Percentiles rank a stretch among this genome's conserved stretches.
Evolutionary conservation across 495 filamentous ascomycete species (phyloP).

Genomic region (Aspergillus sparsus): DNA sequence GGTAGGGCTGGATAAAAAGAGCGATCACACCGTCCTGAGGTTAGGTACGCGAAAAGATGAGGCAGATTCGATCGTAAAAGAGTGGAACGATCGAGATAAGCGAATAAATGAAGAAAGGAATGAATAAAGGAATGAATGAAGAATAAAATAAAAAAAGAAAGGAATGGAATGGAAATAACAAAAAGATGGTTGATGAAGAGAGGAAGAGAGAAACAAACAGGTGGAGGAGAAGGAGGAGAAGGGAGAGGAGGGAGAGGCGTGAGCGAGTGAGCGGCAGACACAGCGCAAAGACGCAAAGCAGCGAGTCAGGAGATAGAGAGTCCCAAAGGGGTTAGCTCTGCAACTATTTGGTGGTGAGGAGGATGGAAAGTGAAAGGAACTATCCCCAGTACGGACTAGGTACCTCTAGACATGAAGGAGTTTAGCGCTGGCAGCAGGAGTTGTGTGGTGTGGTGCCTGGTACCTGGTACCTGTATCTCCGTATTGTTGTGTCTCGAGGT

Average conservation of each 20-base stretch:
- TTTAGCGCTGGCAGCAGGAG: not conserved
- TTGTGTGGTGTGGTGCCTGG: not conserved
- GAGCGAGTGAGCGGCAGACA: slow-evolving; percentile 9
- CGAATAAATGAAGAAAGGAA: slow-evolving; percentile 32
- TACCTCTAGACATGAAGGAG: not conserved
- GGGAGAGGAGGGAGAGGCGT: slow-evolving; percentile 2
- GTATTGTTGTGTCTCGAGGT: not conserved
- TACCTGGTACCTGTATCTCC: slow-evolving; percentile 2
- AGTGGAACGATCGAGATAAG: slow-evolving; percentile 46
- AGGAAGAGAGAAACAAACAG: slow-evolving; percentile 20
- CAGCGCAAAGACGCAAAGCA: slow-evolving; percentile 5
- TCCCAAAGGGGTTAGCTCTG: slow-evolving; percentile 13
- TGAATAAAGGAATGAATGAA: slow-evolving; percentile 30
- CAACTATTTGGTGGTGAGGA: slow-evolving; percentile 12
- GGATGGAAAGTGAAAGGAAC: not conserved
- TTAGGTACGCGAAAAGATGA: slow-evolving; percentile 32
- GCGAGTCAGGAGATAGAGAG: slow-evolving; percentile 14
- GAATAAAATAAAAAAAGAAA: slow-evolving; percentile 35
- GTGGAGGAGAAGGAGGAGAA: slow-evolving; percentile 17
- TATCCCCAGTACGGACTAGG: slow-evolving; percentile 2
- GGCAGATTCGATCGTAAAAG: slow-evolving; percentile 41
- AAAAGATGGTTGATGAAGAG: slow-evolving; percentile 34
- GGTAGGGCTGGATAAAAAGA: slow-evolving; percentile 14
- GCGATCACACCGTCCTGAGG: slow-evolving; percentile 29
- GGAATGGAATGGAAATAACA: slow-evolving; percentile 34